These are phyloP conservation scores for Zoysia pacifica DNA, from an alignment of 176 grass and related monocot genomes.

Conservation along the genomic window DNA sequence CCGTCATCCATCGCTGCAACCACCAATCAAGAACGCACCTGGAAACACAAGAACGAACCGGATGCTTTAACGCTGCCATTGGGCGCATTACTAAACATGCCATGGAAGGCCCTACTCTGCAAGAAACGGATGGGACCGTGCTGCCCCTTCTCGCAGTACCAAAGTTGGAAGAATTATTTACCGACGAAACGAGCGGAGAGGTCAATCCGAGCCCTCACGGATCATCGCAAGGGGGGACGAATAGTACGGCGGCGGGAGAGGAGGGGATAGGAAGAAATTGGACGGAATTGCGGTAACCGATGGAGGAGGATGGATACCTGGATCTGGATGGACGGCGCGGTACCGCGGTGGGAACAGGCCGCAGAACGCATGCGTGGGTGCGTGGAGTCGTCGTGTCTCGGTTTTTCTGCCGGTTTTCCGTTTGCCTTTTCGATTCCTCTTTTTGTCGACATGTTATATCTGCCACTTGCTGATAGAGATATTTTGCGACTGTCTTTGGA, in stretches of 20 bases:
- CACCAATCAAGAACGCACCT: neutral
- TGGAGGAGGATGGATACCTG: neutral
- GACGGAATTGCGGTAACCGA: neutral
- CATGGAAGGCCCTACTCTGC: neutral
- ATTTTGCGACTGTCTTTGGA: too few relatives aligned
- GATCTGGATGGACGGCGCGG: neutral
- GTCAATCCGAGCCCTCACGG: neutral
- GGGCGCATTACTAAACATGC: neutral
- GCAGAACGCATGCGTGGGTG: neutral
- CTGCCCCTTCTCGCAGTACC: neutral
- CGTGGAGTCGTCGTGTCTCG: neutral
- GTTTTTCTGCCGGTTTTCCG: too few relatives aligned
- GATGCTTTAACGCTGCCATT: neutral
- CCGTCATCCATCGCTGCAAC: conserved; percentile 57
- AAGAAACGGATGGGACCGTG: neutral
- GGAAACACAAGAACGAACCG: neutral
- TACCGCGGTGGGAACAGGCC: too few relatives aligned
- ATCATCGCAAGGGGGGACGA: neutral
- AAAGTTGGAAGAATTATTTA: neutral
- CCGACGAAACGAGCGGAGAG: neutral
- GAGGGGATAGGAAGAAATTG: neutral
- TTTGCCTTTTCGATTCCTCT: too few relatives aligned
- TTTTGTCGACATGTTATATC: too few relatives aligned
- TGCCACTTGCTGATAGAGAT: too few relatives aligned
- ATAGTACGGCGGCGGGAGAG: neutral